phyloP scores from a whole-genome alignment of 2,329 filamentous ascomycete genomes.

The Diplodia intermedia region DNA sequence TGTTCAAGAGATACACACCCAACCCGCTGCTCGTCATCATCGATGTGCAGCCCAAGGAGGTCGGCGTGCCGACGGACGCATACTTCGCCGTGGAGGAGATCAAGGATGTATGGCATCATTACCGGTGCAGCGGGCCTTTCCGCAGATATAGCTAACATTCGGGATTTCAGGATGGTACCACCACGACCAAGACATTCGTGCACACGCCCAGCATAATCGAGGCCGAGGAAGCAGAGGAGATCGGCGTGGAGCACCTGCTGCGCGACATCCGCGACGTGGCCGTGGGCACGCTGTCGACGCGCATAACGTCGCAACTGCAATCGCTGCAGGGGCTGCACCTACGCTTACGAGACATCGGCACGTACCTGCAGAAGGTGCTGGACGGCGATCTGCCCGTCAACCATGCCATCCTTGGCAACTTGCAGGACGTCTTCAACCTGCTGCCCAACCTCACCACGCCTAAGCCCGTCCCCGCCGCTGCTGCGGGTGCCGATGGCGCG shows the following conservation, averaged over 20 bases:
- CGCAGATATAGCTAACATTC: slow-evolving; percentile 18
- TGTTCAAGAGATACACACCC: slow-evolving; percentile 98
- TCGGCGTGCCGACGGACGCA: slow-evolving; percentile 95
- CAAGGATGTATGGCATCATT: slow-evolving; percentile 79
- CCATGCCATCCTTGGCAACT: slow-evolving; percentile 94
- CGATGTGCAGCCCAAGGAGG: slow-evolving; percentile 97
- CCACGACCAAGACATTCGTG: slow-evolving; percentile 95
- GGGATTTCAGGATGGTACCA: slow-evolving; percentile 81
- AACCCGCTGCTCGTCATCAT: slow-evolving; percentile 97
- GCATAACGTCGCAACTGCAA: slow-evolving; percentile 96
- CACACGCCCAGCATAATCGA: slow-evolving; percentile 98
- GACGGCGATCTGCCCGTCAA: slow-evolving; percentile 93
- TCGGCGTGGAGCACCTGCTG: slow-evolving; percentile 96
- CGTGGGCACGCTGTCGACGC: slow-evolving; percentile 92
- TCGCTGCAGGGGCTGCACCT: slow-evolving; percentile 95
- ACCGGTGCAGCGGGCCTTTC: background rate
- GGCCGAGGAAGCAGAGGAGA: slow-evolving; percentile 98
- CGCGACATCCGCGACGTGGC: slow-evolving; percentile 98
- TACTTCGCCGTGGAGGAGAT: slow-evolving; percentile 99
- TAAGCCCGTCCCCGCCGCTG: slow-evolving; percentile 58
- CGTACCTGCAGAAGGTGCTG: slow-evolving; percentile 94
- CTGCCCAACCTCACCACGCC: slow-evolving; percentile 94
- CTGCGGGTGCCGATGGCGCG: slow-evolving; percentile 58
- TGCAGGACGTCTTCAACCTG: slow-evolving; percentile 99
- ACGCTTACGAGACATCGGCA: slow-evolving; percentile 90